Conservation (phyloP, 2,329 filamentous ascomycete species). For the Graphilbum fragrans region DNA sequence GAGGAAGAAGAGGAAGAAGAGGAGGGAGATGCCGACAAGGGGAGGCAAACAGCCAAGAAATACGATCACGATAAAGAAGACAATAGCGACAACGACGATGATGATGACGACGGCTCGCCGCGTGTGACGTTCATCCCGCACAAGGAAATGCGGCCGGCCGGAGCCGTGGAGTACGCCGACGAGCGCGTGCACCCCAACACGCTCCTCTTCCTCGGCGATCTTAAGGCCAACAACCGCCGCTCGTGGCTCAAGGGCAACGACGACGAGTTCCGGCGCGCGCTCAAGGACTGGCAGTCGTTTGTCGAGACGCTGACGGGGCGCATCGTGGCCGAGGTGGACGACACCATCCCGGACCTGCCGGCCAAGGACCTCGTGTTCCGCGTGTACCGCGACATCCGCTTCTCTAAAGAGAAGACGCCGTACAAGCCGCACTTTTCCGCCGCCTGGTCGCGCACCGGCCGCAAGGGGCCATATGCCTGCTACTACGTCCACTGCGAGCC, state of each 20-base stretch:
- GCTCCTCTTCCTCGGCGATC: constrained; percentile 41
- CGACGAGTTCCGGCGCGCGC: constrained; percentile 62
- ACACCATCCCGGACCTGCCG: constrained; percentile 76
- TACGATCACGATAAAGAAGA: constrained; percentile 4
- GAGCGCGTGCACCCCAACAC: constrained; percentile 45
- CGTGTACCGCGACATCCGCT: constrained; percentile 78
- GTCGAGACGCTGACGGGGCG: constrained; percentile 60
- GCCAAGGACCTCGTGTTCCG: constrained; percentile 78
- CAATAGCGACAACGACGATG: constrained; percentile 23
- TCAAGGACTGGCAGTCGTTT: constrained; percentile 74
- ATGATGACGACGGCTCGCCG: constrained; percentile 21
- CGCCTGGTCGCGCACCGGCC: constrained; percentile 76
- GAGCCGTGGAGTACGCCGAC: constrained; percentile 36
- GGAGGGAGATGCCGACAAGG: constrained; percentile 17
- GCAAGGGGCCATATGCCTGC: constrained; percentile 76
- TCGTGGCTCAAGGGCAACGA: constrained; percentile 57
- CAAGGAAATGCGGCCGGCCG: constrained; percentile 26
- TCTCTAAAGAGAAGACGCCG: constrained; percentile 72
- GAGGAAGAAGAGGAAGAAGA: constrained; percentile 15
- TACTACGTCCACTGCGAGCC: constrained; percentile 84
- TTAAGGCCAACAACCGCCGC: constrained; percentile 47
- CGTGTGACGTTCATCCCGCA: constrained; percentile 28
- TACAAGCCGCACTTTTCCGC: constrained; percentile 81
- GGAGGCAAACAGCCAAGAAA: constrained; percentile 10
- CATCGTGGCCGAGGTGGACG: constrained; percentile 54